Conservation (phyloP, 164 flowering plant genomes). For the Kingdonia uniflora region DNA sequence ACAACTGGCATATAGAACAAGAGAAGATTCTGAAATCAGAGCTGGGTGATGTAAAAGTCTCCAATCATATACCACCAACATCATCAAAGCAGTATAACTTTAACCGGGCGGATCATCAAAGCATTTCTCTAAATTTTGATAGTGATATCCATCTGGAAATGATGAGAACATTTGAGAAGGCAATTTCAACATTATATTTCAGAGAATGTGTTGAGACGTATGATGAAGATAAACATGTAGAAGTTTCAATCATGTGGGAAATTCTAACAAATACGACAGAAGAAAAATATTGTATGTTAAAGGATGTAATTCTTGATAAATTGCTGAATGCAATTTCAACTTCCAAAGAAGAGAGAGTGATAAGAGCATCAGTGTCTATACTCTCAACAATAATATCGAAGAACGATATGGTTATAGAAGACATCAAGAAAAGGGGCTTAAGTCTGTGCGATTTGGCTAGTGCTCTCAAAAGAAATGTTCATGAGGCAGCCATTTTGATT, state of each 20-base stretch:
- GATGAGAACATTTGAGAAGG: slow-evolving; percentile 28
- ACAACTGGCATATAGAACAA: slow-evolving; percentile 15
- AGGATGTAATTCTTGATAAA: slow-evolving; percentile 45
- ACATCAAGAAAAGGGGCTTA: slow-evolving; percentile 50
- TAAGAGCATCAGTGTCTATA: slow-evolving; percentile 49
- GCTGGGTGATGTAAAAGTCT: slow-evolving; percentile 13
- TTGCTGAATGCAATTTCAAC: slow-evolving; percentile 43
- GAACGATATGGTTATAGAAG: slow-evolving; percentile 37
- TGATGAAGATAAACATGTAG: slow-evolving; percentile 29
- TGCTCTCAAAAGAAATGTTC: slow-evolving; percentile 56
- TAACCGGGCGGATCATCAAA: slow-evolving; percentile 5
- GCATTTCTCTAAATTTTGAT: slow-evolving; percentile 14
- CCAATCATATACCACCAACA: slow-evolving; percentile 13
- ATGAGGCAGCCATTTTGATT: slow-evolving; percentile 60
- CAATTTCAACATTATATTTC: slow-evolving; percentile 41
- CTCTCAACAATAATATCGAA: slow-evolving; percentile 32
- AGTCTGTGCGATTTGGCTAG: slow-evolving; percentile 37
- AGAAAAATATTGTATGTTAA: slow-evolving; percentile 28
- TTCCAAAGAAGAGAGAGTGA: slow-evolving; percentile 42
- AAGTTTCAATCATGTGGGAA: slow-evolving; percentile 38
- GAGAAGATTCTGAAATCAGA: slow-evolving; percentile 10
- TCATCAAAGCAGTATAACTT: slow-evolving; percentile 6
- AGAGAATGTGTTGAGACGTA: slow-evolving; percentile 26
- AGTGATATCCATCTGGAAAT: slow-evolving; percentile 21
- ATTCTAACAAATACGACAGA: slow-evolving; percentile 36